phyloP scores from a whole-genome alignment of 2,329 filamentous ascomycete species.

The Coniella vitis region DNA sequence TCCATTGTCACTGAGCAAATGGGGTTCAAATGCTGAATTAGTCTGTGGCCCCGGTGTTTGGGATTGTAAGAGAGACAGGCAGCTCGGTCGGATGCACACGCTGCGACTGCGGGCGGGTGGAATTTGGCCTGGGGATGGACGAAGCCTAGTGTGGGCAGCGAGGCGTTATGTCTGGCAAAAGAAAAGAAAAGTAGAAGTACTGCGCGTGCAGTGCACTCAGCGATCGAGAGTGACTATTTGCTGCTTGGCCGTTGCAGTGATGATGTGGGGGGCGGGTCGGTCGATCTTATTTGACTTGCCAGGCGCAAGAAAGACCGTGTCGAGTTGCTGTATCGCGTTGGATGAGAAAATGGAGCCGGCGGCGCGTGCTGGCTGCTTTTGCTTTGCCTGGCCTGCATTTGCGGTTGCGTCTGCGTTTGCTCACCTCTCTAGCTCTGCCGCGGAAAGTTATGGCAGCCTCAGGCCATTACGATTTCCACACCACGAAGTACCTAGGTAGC shows the following conservation, averaged over 20 bases:
- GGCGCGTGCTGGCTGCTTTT: not conserved
- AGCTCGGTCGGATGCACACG: not conserved
- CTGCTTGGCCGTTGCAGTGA: not conserved
- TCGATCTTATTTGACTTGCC: constrained; percentile 7
- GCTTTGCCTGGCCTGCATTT: no score
- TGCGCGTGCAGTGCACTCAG: not conserved
- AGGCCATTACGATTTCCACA: constrained; percentile 1
- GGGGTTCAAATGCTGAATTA: no score
- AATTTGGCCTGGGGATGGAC: not conserved
- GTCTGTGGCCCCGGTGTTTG: not conserved
- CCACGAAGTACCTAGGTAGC: no score
- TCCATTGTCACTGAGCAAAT: constrained; percentile 44
- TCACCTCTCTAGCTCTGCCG: not conserved
- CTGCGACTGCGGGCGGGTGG: constrained; percentile 15
- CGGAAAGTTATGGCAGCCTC: constrained; percentile 12
- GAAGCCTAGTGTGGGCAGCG: no score
- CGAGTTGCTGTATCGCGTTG: constrained; percentile 14
- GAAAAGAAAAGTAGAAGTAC: no score
- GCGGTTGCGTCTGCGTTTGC: no score
- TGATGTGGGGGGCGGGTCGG: not conserved
- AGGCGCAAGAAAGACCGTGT: constrained; percentile 11
- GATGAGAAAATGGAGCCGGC: constrained; percentile 13
- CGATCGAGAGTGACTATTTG: not conserved
- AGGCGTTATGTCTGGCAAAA: no score
- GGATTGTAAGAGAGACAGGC: not conserved